phyloP scores from a whole-genome alignment of 306 rosid species.

The Pterocarpus macrocarpus region DNA sequence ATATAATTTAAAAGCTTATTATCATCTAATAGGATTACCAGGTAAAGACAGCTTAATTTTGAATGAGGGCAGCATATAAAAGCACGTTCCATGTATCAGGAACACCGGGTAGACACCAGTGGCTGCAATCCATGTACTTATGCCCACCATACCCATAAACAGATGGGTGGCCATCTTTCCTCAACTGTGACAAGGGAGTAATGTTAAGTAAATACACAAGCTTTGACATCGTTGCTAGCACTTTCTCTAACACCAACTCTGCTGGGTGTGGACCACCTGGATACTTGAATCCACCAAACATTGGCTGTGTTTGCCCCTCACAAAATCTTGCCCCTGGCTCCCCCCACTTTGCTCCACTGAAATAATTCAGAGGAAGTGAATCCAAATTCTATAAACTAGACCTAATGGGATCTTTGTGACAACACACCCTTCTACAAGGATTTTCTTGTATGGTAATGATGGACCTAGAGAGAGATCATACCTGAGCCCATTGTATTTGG shows the following conservation, averaged over 20 bases:
- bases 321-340: slow-evolving; percentile 17
- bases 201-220: slow-evolving; percentile 62
- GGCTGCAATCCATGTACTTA: slow-evolving; percentile 72
- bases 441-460: too few relatives aligned
- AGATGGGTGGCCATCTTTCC: slow-evolving; percentile 87
- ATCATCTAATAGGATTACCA: too few relatives aligned
- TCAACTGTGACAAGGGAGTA: slow-evolving; percentile 64
- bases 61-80: slow-evolving; percentile 57
- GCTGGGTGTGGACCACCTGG: slow-evolving; percentile 67
- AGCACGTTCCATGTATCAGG: slow-evolving; percentile 85
- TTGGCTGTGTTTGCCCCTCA: slow-evolving; percentile 50
- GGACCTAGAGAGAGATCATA: too few relatives aligned
- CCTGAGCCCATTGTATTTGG: too few relatives aligned
- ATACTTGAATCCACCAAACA: slow-evolving; percentile 45
- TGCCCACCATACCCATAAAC: slow-evolving; percentile 68
- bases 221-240: slow-evolving; percentile 53
- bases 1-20: too few relatives aligned
- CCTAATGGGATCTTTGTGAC: not conserved
- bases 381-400: not conserved
- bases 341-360: slow-evolving; percentile 67
- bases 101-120: slow-evolving; percentile 86
- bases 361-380: not conserved
- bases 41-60: slow-evolving; percentile 46
- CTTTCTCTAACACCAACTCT: slow-evolving; percentile 60
- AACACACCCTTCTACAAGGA: too few relatives aligned